Base-by-base conservation (phyloP, 2,329 filamentous ascomycete species). In the Dothidotthia symphoricarpi region DNA sequence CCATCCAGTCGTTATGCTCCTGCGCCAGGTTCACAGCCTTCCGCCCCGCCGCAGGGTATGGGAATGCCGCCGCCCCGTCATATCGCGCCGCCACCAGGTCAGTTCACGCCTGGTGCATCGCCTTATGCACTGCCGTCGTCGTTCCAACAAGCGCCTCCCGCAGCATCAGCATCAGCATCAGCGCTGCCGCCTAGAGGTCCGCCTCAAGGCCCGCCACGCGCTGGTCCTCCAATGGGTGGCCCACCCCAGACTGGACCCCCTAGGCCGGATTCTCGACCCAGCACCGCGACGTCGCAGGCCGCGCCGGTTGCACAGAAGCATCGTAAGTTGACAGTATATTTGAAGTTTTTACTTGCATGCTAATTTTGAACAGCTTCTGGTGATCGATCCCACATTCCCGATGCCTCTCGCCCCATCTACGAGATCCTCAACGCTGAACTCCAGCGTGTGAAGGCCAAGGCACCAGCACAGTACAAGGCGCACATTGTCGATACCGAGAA, bases 401-500 rank as follows among this genome's bases (percentile, higher is more conserved):
- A 80, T 10, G 75, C 75, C 34, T 88, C 91, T 11, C 82, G 85
- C 62, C 82, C 81, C 33, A 76, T 98, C 53, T 89, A 86, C 36
- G 86, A 95, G 35, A 80, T 94, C 25, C 76, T 98, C 31, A 83
- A 75, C 36, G 77, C 78, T 22, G 91, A 97, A 55, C 89, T 97
- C 81, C 83, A 91, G 56, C 86, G 89, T 24, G 86, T 98, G 38
- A 90, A 90, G 43, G 72, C 82, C 22, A 85, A 88, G 53, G 93
- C 93, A 1, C 93, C 93, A 13, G 75, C 84, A n/a, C 83, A 84
- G 12, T 96, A 93, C 71, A 84, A 87, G 47, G 78, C 83, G 11
- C 90, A 97, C 64, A 89, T 98, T 14, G 86, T 88, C 57, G 93
- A 97, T 64, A 93, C 90, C 2, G 88, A 95, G 65, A 95, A 95